Evolutionary conservation across 176 grass and related monocot species (phyloP).

Genomic region (Oryza meridionalis): DNA sequence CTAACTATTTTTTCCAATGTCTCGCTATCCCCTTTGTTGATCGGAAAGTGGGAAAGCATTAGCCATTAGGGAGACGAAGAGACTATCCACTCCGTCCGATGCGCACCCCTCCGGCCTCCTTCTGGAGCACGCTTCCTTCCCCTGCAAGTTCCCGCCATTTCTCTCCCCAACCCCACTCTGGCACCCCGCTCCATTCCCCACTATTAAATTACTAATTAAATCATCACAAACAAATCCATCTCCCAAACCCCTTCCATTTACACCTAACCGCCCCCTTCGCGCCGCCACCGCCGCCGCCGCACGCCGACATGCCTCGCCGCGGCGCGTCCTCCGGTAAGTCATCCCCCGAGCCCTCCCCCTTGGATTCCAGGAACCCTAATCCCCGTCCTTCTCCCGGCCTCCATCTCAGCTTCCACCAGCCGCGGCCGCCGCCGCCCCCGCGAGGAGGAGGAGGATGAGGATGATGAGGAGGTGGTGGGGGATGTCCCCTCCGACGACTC

Average conservation of each 20-base stretch:
- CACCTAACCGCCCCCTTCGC: not conserved
- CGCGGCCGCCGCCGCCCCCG: conserved; percentile 34
- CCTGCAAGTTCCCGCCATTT: conserved; percentile 59
- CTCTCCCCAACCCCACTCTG: not conserved
- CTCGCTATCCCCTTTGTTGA: too few relatives aligned
- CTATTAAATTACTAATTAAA: not conserved
- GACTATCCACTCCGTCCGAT: too few relatives aligned
- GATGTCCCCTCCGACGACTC: conserved; percentile 28
- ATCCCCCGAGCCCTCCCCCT: not conserved
- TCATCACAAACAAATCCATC: not conserved
- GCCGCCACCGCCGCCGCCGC: conserved; percentile 45
- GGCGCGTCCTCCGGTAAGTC: conserved; percentile 18
- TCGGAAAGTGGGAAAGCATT: too few relatives aligned
- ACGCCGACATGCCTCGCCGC: conserved; percentile 36
- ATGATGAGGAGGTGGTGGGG: conserved; percentile 7
- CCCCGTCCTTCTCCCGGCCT: not conserved
- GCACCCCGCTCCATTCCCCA: not conserved
- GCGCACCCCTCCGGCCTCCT: not conserved
- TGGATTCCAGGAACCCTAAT: not conserved
- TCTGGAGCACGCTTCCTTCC: conserved; percentile 30
- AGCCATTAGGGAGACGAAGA: too few relatives aligned
- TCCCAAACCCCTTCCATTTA: not conserved
- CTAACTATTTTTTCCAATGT: too few relatives aligned
- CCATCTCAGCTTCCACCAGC: conserved; percentile 34
- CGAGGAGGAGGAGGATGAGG: conserved; percentile 7